Base-by-base conservation (phyloP, 257 asterid genomes). In the Gentiana macrophylla region DNA sequence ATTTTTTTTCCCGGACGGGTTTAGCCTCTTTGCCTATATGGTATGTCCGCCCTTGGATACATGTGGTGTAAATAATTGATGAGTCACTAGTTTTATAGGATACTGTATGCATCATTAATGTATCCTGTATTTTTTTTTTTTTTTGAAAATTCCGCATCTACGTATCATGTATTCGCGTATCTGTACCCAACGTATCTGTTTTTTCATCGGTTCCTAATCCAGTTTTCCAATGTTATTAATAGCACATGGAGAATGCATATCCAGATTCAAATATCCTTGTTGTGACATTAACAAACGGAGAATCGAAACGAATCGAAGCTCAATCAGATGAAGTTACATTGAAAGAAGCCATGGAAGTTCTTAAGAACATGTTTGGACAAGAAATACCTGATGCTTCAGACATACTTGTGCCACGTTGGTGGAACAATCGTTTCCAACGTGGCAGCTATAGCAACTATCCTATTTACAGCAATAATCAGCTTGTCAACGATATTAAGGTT, bases 231-330 rank as follows among this genome's bases (percentile, higher is more conserved):
- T 24, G 24, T 24, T 74, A 53, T 59, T 56, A 66, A 50, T 82
- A 90, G 98, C 95, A 90, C 82, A 82, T 90, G 98, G 98, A 90
- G 73, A 86, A 86, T 56, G 97, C 95, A 8, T 86, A 84, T 58
- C 96, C 97, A 2, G 94, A 86, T 2, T 90, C 96, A 50, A 86
- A 86, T 61, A 82, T 90, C 65, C 84, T 86, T 24, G 95, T 90
- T 0, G 98, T 90, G 15, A 90, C 98, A 9, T 57, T 86, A 72
- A 90, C 98, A 55, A 86, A 90, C 58, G 98, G 76, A 56, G 98
- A 90, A 62, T 86, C 98, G 2, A 86, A 90, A 63, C 75, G 96
- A 46, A 73, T 86, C 11, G 98, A 90, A 74, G 84, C 91, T 46
- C 96, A 86, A 60, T 64, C 94, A 32, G 95, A 90, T 67, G 55